A percentile compares a stretch with the other conserved stretches of the same genome.
phyloP scores from a whole-genome alignment of 345 rosid genomes.

The Heritiera fomes region DNA sequence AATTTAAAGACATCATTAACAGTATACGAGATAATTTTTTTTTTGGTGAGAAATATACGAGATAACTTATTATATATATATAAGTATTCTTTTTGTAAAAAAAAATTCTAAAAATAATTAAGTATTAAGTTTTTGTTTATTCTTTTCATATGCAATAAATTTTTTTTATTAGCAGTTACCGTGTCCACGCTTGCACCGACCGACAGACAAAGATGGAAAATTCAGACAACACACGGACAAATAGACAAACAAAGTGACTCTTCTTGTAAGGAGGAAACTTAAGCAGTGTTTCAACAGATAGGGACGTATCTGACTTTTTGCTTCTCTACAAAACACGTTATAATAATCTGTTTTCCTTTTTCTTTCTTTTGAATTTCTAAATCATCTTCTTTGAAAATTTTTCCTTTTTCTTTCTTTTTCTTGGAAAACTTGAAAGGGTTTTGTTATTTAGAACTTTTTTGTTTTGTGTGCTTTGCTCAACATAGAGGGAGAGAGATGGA shows the following conservation, averaged over 20 bases:
- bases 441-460: too few relatives aligned
- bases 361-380: constrained; percentile 9
- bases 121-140: too few relatives aligned
- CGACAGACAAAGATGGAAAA: neutral
- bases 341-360: neutral
- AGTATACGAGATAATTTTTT: too few relatives aligned
- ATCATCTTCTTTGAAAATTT: neutral
- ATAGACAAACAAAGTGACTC: neutral
- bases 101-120: too few relatives aligned
- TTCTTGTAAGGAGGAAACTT: neutral
- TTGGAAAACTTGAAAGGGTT: neutral
- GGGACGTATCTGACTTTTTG: constrained; percentile 10
- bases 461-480: neutral
- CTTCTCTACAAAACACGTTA: neutral
- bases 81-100: too few relatives aligned
- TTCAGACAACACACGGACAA: neutral
- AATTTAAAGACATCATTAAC: too few relatives aligned
- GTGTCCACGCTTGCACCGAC: neutral
- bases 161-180: neutral
- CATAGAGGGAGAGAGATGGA: constrained; percentile 27
- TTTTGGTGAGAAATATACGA: too few relatives aligned
- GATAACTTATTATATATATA: too few relatives aligned
- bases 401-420: neutral
- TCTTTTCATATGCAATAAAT: neutral
- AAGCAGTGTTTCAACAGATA: neutral